phyloP scores from a whole-genome alignment of 768 basidiomycete genomes.

The Lanmaoa pseudosensibilis region DNA sequence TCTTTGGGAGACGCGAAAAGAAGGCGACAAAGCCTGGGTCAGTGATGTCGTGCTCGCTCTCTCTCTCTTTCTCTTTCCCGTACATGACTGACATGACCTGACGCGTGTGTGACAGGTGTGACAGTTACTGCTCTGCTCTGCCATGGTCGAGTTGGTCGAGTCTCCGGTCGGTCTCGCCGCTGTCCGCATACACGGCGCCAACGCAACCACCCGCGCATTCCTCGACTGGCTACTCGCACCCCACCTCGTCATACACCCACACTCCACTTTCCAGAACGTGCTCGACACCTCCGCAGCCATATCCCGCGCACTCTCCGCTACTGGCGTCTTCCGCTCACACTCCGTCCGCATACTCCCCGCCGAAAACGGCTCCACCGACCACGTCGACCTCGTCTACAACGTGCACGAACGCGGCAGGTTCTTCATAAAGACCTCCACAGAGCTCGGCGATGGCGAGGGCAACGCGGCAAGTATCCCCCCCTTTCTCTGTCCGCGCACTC shows the following conservation, averaged over 20 bases:
- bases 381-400: slow-evolving; percentile 80
- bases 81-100: slow-evolving; percentile 61
- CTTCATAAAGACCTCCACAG: slow-evolving; percentile 81
- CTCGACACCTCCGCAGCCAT: slow-evolving; percentile 70
- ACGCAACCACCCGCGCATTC: slow-evolving; percentile 74
- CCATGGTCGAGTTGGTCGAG: slow-evolving; percentile 40
- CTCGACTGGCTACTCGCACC: slow-evolving; percentile 78
- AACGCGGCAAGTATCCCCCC: slow-evolving; percentile 66
- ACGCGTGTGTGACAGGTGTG: slow-evolving; percentile 20
- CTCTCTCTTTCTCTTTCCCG: slow-evolving; percentile 60
- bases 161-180: slow-evolving; percentile 68
- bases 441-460: slow-evolving; percentile 91
- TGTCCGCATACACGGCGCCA: slow-evolving; percentile 80
- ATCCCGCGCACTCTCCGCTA: slow-evolving; percentile 60
- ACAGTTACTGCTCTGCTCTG: slow-evolving; percentile 12
- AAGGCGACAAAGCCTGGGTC: slow-evolving; percentile 78
- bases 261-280: slow-evolving; percentile 56
- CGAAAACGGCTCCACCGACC: slow-evolving; percentile 51
- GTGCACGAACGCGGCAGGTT: slow-evolving; percentile 75
- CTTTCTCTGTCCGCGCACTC: background rate
- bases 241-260: slow-evolving; percentile 36
- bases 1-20: slow-evolving; percentile 59
- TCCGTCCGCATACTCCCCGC: slow-evolving; percentile 62
- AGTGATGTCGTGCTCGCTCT: slow-evolving; percentile 39
- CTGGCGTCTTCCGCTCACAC: slow-evolving; percentile 76